Percentiles rank a stretch among this genome's conserved stretches.
phyloP scores from a whole-genome alignment of 192 early-diverging fungal genomes.

The Anaeromyces robustus region DNA sequence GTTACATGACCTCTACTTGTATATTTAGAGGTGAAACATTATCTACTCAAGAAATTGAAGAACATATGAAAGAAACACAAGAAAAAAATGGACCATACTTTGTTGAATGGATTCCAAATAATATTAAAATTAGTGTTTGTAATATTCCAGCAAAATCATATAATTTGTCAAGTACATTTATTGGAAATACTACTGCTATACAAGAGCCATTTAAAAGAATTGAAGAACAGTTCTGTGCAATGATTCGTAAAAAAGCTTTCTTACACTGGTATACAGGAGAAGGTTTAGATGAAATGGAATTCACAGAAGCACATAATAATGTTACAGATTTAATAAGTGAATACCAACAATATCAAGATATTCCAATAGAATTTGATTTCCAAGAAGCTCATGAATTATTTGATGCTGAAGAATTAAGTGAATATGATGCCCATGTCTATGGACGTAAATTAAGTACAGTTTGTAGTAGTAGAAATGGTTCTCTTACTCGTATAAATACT shows the following conservation, averaged over 20 bases:
- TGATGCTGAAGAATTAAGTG: not conserved
- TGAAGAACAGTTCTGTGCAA: constrained; percentile 53
- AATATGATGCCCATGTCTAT: not conserved
- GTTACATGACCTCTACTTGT: constrained; percentile 76
- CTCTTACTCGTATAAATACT: not conserved
- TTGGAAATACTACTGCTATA: constrained; percentile 67
- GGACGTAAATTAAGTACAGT: not conserved
- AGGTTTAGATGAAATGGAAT: constrained; percentile 78
- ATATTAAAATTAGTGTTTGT: constrained; percentile 27
- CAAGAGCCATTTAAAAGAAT: constrained; percentile 60
- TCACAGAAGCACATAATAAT: constrained; percentile 75
- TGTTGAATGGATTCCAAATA: constrained; percentile 1
- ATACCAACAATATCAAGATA: constrained; percentile 94
- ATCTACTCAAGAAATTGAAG: constrained; percentile 42
- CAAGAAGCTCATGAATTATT: not conserved
- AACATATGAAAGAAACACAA: constrained; percentile 51
- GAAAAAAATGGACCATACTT: constrained; percentile 44
- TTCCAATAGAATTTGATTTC: constrained; percentile 48
- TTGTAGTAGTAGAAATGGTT: not conserved
- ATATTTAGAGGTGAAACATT: constrained; percentile 62
- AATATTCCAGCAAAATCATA: constrained; percentile 57
- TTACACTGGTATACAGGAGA: constrained; percentile 78
- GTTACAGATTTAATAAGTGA: constrained; percentile 96
- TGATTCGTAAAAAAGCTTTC: constrained; percentile 66
- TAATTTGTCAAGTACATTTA: constrained; percentile 56